Evolutionary conservation across 768 basidiomycete genomes (phyloP), one percentile per base, ranked within the genome.

Genomic region (Tylopilus subfusipes): DNA sequence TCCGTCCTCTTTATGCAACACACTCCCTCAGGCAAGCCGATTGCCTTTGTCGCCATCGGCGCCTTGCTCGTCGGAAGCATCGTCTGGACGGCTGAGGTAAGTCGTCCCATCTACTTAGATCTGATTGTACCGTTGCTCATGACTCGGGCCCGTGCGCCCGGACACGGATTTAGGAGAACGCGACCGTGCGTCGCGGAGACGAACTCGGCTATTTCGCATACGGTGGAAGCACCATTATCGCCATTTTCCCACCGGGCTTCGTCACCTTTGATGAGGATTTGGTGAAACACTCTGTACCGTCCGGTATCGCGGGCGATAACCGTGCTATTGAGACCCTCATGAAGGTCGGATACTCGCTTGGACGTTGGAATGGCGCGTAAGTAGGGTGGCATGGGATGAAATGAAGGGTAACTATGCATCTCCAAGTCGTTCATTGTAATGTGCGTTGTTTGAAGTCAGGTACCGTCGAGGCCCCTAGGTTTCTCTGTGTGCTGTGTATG

Each of bases 41-140:
- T 91, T 16, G 89, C 82, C 0, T 83, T 85, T 58, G 82, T 90
- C 11, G 86, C 89, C 10, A 77, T 93, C 54, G 91, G 90, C 3
- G 90, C 90, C 9, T 78, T 93, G 72, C 81, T 93, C 33, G 90
- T 92, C 1, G 90, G 88, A 1, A 82, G 82, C 48, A 86, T 93
- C 62, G 72, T 51, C 2, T 89, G 85, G 84, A 88, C 87, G 0
- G 73, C 64, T 18, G 42, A 48, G 49, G 68, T 68, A 48, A 45
- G 69, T 16, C 2, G 7, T 19, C 31, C 14, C 18, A 12, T 46
- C 12, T 5, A n/a, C n/a, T n/a, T n/a, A 30, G 14, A 13, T 48
- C 25, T 47, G 13, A 31, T 47, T 11, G 11, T 1, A 16, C n/a
- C n/a, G 18, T 48, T 30, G 2, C 30, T 59, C 25, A 60, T 43